Percentiles rank a stretch among this genome's conserved stretches.
These are phyloP conservation scores for Mucor saturninus DNA, from an alignment of 371 early-diverging fungal genomes.

Conservation along the genomic window DNA sequence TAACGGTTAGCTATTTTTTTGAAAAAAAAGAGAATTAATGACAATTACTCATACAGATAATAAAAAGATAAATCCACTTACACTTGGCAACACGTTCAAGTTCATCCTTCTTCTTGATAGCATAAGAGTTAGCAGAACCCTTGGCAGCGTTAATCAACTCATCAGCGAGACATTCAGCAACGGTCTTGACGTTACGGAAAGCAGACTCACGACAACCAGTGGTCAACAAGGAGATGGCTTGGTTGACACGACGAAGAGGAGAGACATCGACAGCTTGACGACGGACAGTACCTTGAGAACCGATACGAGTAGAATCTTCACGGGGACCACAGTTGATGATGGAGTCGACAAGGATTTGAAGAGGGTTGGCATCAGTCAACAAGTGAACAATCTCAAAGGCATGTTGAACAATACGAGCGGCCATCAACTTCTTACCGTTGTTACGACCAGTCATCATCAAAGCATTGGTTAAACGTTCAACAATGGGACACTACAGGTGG, in stretches of 20 bases:
- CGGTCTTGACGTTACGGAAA: constrained; percentile 80
- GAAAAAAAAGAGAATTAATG: not conserved
- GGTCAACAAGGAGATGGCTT: constrained; percentile 92
- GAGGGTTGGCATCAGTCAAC: constrained; percentile 97
- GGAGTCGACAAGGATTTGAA: constrained; percentile 98
- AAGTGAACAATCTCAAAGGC: constrained; percentile 98
- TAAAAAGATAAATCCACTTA: constrained; percentile 7
- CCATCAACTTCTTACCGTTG: constrained; percentile 99
- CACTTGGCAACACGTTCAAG: constrained; percentile 70
- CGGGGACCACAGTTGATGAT: constrained; percentile 99
- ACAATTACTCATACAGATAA: no score
- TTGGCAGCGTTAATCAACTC: constrained; percentile 98
- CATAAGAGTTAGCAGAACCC: constrained; percentile 97
- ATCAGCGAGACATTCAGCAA: constrained; percentile 99
- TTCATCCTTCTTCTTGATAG: constrained; percentile 99
- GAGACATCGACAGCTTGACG: constrained; percentile 99
- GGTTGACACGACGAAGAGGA: constrained; percentile 97
- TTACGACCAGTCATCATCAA: constrained; percentile 99
- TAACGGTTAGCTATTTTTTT: constrained; percentile 31
- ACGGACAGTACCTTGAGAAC: constrained; percentile 97
- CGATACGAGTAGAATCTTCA: constrained; percentile 99
- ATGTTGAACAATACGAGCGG: constrained; percentile 97
- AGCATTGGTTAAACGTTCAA: constrained; percentile 98
- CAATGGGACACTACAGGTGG: constrained; percentile 86
- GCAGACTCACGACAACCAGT: constrained; percentile 69